A percentile compares a stretch with the other conserved stretches of the same genome.
Evolutionary conservation across 768 basidiomycete genomes (phyloP).

Genomic region (Dentipellis sp.): DNA sequence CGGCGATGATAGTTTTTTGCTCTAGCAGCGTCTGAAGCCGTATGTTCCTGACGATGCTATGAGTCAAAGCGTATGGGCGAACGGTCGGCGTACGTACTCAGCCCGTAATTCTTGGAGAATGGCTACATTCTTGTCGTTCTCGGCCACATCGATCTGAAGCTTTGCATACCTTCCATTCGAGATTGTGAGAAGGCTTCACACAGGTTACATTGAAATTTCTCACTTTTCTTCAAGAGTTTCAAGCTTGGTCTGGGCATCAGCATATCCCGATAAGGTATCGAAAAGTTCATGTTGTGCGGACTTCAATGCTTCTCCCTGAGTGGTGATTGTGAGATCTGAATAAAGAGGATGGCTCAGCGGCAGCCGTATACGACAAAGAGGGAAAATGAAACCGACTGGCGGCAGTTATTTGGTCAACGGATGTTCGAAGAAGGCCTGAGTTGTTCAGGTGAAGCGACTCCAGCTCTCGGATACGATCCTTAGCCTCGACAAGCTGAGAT

Average conservation of each 20-base stretch:
- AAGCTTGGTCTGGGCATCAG: background rate
- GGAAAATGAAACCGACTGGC: conserved; percentile 7
- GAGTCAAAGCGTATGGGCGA: background rate
- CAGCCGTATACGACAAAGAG: no score
- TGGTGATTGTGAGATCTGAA: background rate
- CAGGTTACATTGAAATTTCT: background rate
- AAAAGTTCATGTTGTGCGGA: background rate
- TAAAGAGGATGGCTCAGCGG: background rate
- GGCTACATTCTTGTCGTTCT: background rate
- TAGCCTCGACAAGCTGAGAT: conserved; percentile 12
- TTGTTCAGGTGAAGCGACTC: conserved; percentile 6
- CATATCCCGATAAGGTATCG: background rate
- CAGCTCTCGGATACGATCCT: conserved; percentile 5
- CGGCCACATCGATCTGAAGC: background rate
- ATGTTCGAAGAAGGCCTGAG: conserved; percentile 1
- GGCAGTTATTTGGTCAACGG: conserved; percentile 7
- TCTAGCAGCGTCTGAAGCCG: conserved; percentile 8
- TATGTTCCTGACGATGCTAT: conserved; percentile 2
- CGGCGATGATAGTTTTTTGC: conserved; percentile 1
- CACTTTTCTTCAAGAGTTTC: background rate
- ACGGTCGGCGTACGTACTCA: conserved; percentile 3
- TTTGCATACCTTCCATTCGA: background rate
- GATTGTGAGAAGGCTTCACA: background rate
- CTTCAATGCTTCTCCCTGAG: background rate
- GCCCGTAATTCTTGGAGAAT: background rate